Evolutionary conservation across 805 yeast species (phyloP), one percentile per base, ranked within the genome.

Genomic region (Lachancea meyersii): DNA sequence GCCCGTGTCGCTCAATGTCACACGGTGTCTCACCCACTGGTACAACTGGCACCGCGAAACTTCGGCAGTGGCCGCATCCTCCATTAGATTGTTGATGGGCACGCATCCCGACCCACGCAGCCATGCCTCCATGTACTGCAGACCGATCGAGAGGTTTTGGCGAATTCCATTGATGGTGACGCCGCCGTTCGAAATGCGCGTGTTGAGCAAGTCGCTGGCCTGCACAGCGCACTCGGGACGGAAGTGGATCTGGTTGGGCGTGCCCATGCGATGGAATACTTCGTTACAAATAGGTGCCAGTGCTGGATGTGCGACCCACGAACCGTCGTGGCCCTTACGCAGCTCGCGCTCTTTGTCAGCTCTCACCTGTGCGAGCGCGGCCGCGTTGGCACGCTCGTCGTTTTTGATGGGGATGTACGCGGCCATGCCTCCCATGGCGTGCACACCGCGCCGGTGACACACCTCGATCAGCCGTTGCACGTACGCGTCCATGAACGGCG

Each of bases 391-490:
- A 46, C 68, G 75, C 26, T 72, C 68, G 56, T 84, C 88, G 50
- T 76, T 71, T 63, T 83, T 83, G 66, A 83, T 83, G 49, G 93
- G 91, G 54, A 84, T 82, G 52, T 82, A 85, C 4, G 91, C 91
- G 50, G 93, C 91, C 94, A 84, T 84, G 53, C 94, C 94, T 54
- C 94, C 93, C 79, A 84, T 81, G 16, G 91, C 91, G 58, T 83
- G 89, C 33, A 83, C 91, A 48, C 81, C 83, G 67, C 91, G 75
- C 55, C 76, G 72, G 61, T 84, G 94, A 64, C 87, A 80, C 35
- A 79, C 76, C 61, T 80, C 73, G 52, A 84, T 86, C 62, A 84
- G 70, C 55, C 80, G 73, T 53, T 78, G 77, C 42, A 83, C 91
- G 58, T 84, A 84, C 14, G 84, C 76, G 21, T 82, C 71, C 93